phyloP scores from a whole-genome alignment of 2,329 filamentous ascomycete genomes.

The Penicillium sp. region DNA sequence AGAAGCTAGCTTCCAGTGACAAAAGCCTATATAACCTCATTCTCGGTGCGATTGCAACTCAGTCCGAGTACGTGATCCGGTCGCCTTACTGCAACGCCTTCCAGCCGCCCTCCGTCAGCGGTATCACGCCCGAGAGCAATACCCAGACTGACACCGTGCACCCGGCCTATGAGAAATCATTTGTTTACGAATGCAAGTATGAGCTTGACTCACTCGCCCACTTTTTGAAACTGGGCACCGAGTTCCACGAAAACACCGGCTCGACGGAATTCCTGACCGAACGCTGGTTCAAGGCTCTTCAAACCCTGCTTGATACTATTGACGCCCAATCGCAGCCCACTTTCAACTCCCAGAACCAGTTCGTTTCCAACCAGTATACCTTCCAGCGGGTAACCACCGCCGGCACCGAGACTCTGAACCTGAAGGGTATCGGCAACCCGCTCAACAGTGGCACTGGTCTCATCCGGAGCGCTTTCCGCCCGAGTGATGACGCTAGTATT shows the following conservation, averaged over 20 bases:
- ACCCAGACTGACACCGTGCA: constrained; percentile 81
- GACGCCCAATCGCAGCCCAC: constrained; percentile 74
- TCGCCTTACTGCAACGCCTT: constrained; percentile 98
- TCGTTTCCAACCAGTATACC: constrained; percentile 70
- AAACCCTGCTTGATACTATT: constrained; percentile 68
- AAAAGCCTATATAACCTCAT: constrained; percentile 72
- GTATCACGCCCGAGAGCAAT: constrained; percentile 65
- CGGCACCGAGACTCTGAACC: constrained; percentile 83
- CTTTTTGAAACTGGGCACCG: constrained; percentile 78
- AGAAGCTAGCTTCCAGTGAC: constrained; percentile 76
- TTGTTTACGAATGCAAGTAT: constrained; percentile 98
- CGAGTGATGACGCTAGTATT: constrained; percentile 91
- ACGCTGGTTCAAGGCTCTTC: constrained; percentile 73
- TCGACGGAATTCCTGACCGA: constrained; percentile 72
- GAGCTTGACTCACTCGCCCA: constrained; percentile 93
- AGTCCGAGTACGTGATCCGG: constrained; percentile 88
- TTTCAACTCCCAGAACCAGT: constrained; percentile 66
- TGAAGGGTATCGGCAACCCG: constrained; percentile 84
- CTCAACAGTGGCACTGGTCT: constrained; percentile 78
- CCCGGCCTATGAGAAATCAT: constrained; percentile 73
- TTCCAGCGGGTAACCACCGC: constrained; percentile 75
- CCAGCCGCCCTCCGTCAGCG: constrained; percentile 82
- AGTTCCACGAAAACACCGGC: constrained; percentile 75
- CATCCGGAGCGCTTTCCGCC: constrained; percentile 84
- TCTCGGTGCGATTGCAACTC: constrained; percentile 90